Base-by-base conservation (phyloP, 2,329 filamentous ascomycete genomes). In the Leptodontidium sp. region DNA sequence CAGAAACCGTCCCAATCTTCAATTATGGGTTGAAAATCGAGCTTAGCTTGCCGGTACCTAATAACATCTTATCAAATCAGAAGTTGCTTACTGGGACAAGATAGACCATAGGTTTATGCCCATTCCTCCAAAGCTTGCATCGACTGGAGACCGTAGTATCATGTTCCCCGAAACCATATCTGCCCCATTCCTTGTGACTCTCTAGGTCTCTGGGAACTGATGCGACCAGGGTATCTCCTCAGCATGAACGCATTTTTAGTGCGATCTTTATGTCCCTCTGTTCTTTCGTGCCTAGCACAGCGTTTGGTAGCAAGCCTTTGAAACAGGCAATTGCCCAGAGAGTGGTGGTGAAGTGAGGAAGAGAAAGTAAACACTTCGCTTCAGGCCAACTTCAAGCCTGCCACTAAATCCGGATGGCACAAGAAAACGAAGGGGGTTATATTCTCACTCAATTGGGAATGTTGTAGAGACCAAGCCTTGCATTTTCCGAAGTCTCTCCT, bases 1-100 rank as follows among this genome's bases (percentile, higher is more conserved):
- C 0, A 88, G 88, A 2, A 55, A 11, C 15, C 47, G 3, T 38
- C 14, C 21, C 59, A 2, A n/a, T 70, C 29, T 65, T 67, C 68
- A 17, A 45, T 1, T 32, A 53, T 15, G 12, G 15, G 8, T 64
- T 70, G 2, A 43, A 59, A n/a, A 24, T 62, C 15, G 65, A 70
- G 15, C 29, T 70, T 17, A 65, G 65, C 8, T 15, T 67, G 2
- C 68, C 68, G 2, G 35, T 62, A 11, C 21, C 55, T 9, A 32
- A 24, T 7, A 26, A n/a, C 3, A 29, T 15, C 2, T 7, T 55
- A 9, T 55, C 68, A 12, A 12, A 14, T 12, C 29, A 38, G 61
- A 66, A 32, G 58, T 38, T 1, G 17, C 55, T 43, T 55, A 70
- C 26, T 70, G 68, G 68, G 15, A 50, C 6, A 35, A 21, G 21